phyloP scores from a whole-genome alignment of 2,329 filamentous ascomycete species.

The Akanthomyces dipterigenus region DNA sequence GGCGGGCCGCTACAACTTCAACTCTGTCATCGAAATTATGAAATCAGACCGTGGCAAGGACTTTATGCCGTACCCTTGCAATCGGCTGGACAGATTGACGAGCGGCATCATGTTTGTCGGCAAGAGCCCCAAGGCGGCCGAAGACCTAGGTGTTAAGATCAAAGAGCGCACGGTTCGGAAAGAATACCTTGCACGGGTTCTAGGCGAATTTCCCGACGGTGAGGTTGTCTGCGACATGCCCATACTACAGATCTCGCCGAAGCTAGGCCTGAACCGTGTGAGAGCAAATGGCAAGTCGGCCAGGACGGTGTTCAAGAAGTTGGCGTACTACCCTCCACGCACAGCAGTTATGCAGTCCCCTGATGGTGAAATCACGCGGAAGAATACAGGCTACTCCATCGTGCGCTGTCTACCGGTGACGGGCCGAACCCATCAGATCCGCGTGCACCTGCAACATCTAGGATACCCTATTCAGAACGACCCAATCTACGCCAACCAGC shows the following conservation, averaged over 20 bases:
- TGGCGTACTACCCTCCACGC: constrained; percentile 78
- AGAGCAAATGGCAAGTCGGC: constrained; percentile 87
- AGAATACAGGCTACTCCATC: constrained; percentile 80
- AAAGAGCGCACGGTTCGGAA: constrained; percentile 78
- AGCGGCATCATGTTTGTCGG: constrained; percentile 98
- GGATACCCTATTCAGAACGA: constrained; percentile 96
- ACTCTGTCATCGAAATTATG: constrained; percentile 91
- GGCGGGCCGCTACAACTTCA: constrained; percentile 91
- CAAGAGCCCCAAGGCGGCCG: constrained; percentile 75
- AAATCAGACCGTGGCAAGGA: constrained; percentile 58
- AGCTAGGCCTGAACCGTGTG: constrained; percentile 90
- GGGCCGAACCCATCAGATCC: constrained; percentile 87
- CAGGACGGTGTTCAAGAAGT: constrained; percentile 80
- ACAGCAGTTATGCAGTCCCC: constrained; percentile 17
- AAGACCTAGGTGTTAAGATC: constrained; percentile 69
- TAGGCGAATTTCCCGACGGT: constrained; percentile 84
- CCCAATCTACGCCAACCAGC: constrained; percentile 92
- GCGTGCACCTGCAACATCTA: constrained; percentile 89
- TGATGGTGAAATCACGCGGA: constrained; percentile 32
- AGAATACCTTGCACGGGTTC: constrained; percentile 89
- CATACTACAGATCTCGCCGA: constrained; percentile 88
- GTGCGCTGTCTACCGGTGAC: constrained; percentile 91
- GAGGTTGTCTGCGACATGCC: constrained; percentile 90
- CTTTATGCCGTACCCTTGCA: constrained; percentile 65
- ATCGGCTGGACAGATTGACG: constrained; percentile 87